Conservation (phyloP, 768 basidiomycete species). For the Psilocybe cyanescens region DNA sequence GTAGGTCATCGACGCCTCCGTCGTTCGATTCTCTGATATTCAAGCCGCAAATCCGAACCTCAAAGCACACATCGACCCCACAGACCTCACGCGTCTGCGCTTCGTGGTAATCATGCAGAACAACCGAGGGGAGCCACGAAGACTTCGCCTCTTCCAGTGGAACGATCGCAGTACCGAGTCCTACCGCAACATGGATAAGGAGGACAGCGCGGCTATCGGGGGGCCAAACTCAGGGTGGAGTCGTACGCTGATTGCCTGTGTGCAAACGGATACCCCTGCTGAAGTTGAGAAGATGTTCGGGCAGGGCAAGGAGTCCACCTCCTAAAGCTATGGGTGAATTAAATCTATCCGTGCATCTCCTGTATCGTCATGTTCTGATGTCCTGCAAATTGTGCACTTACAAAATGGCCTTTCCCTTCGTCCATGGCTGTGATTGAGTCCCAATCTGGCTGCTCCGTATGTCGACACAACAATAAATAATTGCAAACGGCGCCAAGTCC, state of each 20-base stretch:
- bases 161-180: not conserved
- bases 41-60: not conserved
- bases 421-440: too few relatives aligned
- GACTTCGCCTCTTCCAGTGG: constrained; percentile 13
- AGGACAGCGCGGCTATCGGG: not conserved
- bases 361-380: too few relatives aligned
- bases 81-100: constrained; percentile 10
- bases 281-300: too few relatives aligned
- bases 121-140: not conserved
- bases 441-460: too few relatives aligned
- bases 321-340: too few relatives aligned
- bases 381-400: too few relatives aligned
- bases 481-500: too few relatives aligned
- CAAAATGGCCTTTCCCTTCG: too few relatives aligned
- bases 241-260: not conserved
- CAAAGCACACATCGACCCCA: constrained; percentile 3
- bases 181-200: not conserved
- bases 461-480: too few relatives aligned
- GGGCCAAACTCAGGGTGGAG: not conserved
- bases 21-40: constrained; percentile 1
- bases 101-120: constrained; percentile 2
- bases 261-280: too few relatives aligned
- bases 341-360: too few relatives aligned
- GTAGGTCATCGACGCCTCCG: constrained; percentile 1
- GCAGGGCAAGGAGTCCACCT: too few relatives aligned